Base-by-base conservation (phyloP, 164 flowering plant genomes). In the Vitis vinifera region DNA sequence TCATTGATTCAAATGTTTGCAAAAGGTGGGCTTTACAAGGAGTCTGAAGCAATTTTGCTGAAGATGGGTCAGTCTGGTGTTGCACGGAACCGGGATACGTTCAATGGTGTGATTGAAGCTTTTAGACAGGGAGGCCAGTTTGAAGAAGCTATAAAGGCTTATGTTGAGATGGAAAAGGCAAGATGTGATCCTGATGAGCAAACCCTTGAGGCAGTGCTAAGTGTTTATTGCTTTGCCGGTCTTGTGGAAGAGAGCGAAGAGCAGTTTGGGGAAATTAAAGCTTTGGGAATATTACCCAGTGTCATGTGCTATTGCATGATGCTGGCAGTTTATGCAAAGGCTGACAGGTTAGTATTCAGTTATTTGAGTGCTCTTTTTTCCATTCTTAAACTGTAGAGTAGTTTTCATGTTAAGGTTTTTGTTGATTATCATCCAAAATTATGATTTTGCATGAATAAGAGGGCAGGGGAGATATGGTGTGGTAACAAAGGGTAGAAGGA, bases 141-240 rank as follows among this genome's bases (percentile, higher is more conserved):
- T 84, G 99, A 94, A 73, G 91, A 86, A 29, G 99, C 97, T 57
- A 69, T 94, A 30, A 89, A 88, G 71, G 77, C 91, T 55, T 91
- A 89, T 74, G 89, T 89, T 62, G 96, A 89, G 60, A 92, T 94
- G 97, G 95, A 87, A 71, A 92, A 89, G 73, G 79, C 77, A 27
- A 85, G 90, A 82, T 88, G 92, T 71, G 83, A 79, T 67, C 91
- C 93, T n/a, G 89, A 94, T 79, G 97, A 92, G 77, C 69, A 77
- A 82, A 91, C 99, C 30, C 92, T 92, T 68, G 99, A 92, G 81
- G 93, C 94, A 55, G 88, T 92, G 65, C 79, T 94, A 76, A 82
- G 94, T 74, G 95, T 94, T 47, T 94, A 94, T 78, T 92, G 93
- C 84, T 79, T 81, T 75, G 95, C 94, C 9, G 93, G 91, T 57